A percentile compares a stretch with the other conserved stretches of the same genome.
Conservation (phyloP, 176 grass and related monocot genomes). For the Phoenix roebelenii region DNA sequence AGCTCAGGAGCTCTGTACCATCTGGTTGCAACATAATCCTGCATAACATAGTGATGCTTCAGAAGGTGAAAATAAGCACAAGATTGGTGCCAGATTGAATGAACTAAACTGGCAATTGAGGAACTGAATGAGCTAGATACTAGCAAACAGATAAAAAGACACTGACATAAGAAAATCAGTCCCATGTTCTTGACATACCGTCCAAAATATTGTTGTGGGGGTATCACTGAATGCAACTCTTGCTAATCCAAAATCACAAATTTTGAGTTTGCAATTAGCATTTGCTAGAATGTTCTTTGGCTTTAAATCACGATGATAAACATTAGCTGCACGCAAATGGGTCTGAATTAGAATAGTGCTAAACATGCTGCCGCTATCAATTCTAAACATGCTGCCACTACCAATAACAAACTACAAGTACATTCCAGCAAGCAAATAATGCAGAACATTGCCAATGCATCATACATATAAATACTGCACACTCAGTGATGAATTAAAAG, state of each 20-base stretch:
- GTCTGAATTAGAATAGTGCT: no score
- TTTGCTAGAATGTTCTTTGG: slow-evolving; percentile 99
- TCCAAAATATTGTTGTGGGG: slow-evolving; percentile 90
- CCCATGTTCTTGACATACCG: slow-evolving; percentile 40
- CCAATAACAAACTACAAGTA: no score
- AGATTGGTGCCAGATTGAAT: neutral
- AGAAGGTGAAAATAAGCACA: slow-evolving; percentile 8
- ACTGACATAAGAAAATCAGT: slow-evolving; percentile 4
- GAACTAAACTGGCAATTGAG: no score
- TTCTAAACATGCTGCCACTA: no score
- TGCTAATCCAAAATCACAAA: slow-evolving; percentile 97
- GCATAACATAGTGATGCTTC: slow-evolving; percentile 10
- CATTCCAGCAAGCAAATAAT: no score
- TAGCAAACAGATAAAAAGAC: slow-evolving; percentile 4
- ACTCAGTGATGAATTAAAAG: no score
- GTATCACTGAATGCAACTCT: slow-evolving; percentile 90
- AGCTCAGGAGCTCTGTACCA: slow-evolving; percentile 97
- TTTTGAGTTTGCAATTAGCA: slow-evolving; percentile 97
- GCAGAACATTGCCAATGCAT: no score
- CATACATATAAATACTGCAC: no score
- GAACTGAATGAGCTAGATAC: no score
- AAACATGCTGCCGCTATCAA: no score
- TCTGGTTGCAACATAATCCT: slow-evolving; percentile 99
- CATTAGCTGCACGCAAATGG: slow-evolving; percentile 63
- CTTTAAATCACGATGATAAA: slow-evolving; percentile 97